Evolutionary conservation across 2,329 filamentous ascomycete species (phyloP).

Genomic region (Xylariaceae sp.): DNA sequence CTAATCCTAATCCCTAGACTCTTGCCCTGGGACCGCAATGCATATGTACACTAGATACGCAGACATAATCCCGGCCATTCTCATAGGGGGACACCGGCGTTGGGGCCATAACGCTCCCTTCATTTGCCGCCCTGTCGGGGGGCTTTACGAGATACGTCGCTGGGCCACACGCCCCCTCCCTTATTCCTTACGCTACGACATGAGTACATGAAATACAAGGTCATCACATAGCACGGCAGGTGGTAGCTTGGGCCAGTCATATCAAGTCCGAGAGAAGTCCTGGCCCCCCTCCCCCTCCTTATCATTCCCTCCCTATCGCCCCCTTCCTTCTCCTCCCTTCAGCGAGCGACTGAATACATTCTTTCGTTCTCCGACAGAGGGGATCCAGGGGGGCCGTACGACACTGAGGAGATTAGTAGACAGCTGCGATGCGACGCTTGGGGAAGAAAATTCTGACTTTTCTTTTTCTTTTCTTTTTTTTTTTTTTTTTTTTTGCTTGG

Average conservation of each 20-base stretch:
- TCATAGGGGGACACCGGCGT: slow-evolving; percentile 5
- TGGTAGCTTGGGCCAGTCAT: slow-evolving; percentile 2
- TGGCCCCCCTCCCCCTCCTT: background rate
- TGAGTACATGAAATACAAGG: slow-evolving; percentile 2
- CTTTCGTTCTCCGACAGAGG: slow-evolving; percentile 5
- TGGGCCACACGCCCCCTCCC: background rate
- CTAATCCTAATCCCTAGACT: slow-evolving; percentile 12
- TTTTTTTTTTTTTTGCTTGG: no score
- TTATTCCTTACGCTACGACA: background rate
- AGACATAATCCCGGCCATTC: slow-evolving; percentile 2
- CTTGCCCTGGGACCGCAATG: slow-evolving; percentile 1
- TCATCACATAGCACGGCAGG: slow-evolving; percentile 13
- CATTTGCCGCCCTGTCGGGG: slow-evolving; percentile 11
- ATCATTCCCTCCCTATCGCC: no score
- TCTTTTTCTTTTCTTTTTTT: background rate
- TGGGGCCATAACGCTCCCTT: background rate
- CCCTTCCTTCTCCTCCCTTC: slow-evolving; percentile 2
- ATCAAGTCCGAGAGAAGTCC: slow-evolving; percentile 5
- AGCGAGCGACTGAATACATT: slow-evolving; percentile 6
- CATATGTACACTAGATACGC: background rate
- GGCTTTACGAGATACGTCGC: slow-evolving; percentile 6
- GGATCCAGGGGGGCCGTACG: slow-evolving; percentile 8
- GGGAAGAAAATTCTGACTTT: slow-evolving; percentile 20
- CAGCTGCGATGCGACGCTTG: slow-evolving; percentile 27
- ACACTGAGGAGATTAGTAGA: slow-evolving; percentile 19